phyloP scores from a whole-genome alignment of 202 grass and related monocot genomes.

The Elaeis oleifera region DNA sequence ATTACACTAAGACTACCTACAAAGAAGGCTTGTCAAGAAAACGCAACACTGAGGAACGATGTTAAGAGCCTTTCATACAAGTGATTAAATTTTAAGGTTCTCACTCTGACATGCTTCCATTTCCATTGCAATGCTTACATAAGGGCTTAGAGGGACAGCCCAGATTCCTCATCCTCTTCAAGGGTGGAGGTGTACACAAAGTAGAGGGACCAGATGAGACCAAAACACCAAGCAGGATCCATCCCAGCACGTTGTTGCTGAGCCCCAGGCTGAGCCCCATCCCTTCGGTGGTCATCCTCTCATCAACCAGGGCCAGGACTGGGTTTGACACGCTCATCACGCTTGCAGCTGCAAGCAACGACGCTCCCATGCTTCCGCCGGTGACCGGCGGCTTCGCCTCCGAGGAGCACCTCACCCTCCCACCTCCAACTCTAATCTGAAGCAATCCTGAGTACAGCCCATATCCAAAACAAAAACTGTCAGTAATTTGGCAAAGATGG shows the following conservation, averaged over 20 bases:
- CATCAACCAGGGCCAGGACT: conserved; percentile 71
- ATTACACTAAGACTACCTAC: too few species aligned
- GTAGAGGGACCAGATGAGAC: conserved; percentile 87
- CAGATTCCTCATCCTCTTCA: conserved; percentile 89
- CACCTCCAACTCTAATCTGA: conserved; percentile 45
- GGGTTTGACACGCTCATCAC: conserved; percentile 44
- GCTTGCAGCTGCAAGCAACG: conserved; percentile 35
- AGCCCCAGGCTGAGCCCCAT: conserved; percentile 75
- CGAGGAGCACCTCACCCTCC: conserved; percentile 54
- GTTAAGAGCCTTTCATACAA: too few species aligned
- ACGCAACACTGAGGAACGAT: too few species aligned
- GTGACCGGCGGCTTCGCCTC: conserved; percentile 27
- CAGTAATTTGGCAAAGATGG: neutral
- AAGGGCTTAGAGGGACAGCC: conserved; percentile 56
- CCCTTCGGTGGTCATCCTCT: conserved; percentile 87
- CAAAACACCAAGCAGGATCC: conserved; percentile 76
- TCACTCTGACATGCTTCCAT: neutral
- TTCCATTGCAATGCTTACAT: conserved; percentile 24
- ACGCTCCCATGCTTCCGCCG: conserved; percentile 18
- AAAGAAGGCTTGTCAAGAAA: too few species aligned
- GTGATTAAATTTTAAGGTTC: too few species aligned
- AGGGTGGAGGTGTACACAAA: conserved; percentile 69
- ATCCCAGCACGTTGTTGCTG: conserved; percentile 87
- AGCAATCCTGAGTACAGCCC: conserved; percentile 41
- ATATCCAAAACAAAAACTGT: neutral